A percentile compares a stretch with the other conserved stretches of the same genome.
Conservation (phyloP, 345 rosid species). For the Eucalyptus coolabah region DNA sequence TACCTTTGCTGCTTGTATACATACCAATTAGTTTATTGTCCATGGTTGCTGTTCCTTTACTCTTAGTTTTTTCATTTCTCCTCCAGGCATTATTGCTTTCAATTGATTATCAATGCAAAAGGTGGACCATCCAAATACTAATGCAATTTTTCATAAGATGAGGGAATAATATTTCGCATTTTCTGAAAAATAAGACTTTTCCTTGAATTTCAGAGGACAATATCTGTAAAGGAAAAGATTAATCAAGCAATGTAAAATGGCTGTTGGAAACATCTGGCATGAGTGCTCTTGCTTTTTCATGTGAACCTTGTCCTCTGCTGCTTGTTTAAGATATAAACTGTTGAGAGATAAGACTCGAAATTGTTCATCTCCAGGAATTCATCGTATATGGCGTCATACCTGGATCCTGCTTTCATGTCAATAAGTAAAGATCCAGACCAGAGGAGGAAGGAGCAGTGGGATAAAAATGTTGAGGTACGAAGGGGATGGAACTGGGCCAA, state of each 20-base stretch:
- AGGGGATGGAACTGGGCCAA: slow-evolving; percentile 82
- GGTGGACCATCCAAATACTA: background rate
- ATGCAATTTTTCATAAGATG: background rate
- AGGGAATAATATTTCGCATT: background rate
- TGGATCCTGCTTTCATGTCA: slow-evolving; percentile 99
- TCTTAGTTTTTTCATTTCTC: background rate
- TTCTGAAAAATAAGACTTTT: background rate
- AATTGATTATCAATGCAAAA: background rate
- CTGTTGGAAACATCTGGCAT: background rate
- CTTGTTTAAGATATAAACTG: background rate
- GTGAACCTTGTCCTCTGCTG: background rate
- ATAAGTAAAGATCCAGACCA: slow-evolving; percentile 93
- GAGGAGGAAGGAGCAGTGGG: slow-evolving; percentile 94
- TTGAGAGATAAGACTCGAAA: background rate
- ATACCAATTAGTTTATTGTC: background rate
- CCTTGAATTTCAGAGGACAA: background rate
- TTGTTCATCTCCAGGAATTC: slow-evolving; percentile 53
- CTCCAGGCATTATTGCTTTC: background rate
- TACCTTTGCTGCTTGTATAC: background rate
- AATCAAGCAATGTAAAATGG: background rate
- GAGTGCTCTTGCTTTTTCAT: background rate
- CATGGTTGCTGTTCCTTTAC: background rate
- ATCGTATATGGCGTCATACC: slow-evolving; percentile 61
- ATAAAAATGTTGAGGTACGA: slow-evolving; percentile 75
- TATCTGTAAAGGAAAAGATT: background rate